Evolutionary conservation across 352 stramenopile genomes (phyloP).

Genomic region (Pilasporangium apinafurcum): DNA sequence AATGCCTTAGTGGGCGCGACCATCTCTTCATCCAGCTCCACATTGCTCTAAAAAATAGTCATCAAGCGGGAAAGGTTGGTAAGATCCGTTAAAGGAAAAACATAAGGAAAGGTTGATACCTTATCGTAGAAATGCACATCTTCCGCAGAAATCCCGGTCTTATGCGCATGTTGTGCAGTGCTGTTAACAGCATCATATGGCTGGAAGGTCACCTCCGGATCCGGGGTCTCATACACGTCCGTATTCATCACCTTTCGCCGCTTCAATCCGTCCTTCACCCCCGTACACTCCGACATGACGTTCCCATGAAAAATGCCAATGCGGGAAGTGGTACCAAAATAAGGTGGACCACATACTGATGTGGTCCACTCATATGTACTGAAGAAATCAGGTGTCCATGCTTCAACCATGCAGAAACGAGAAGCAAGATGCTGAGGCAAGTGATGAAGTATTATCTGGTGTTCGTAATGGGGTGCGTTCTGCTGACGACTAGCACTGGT

Average conservation of each 20-base stretch:
- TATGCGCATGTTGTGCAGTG: conserved; percentile 4
- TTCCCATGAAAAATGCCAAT: too few species aligned
- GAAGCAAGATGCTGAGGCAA: background rate
- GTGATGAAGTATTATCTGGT: background rate
- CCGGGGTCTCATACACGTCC: conserved; percentile 74
- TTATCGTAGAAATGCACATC: conserved; percentile 58
- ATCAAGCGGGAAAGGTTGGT: background rate
- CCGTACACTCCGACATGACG: too few species aligned
- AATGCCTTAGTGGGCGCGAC: conserved; percentile 51
- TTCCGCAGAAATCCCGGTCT: conserved; percentile 5
- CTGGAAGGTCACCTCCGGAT: conserved; percentile 55
- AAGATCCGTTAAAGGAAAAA: background rate
- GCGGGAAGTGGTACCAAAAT: too few species aligned
- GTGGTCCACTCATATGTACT: too few species aligned
- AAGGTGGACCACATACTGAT: too few species aligned
- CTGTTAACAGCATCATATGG: conserved; percentile 40
- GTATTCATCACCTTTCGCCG: too few species aligned
- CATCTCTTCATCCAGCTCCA: conserved; percentile 56
- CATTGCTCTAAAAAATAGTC: conserved; percentile 20
- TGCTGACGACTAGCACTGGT: too few species aligned
- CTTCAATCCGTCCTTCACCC: too few species aligned
- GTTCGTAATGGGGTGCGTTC: background rate
- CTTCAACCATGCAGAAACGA: background rate
- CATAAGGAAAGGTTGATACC: conserved; percentile 6
- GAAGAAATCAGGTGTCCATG: too few species aligned